Percentiles rank a stretch among this genome's conserved stretches.
Evolutionary conservation across 371 early-diverging fungal genomes (phyloP).

Genomic region (Nematocida minor): DNA sequence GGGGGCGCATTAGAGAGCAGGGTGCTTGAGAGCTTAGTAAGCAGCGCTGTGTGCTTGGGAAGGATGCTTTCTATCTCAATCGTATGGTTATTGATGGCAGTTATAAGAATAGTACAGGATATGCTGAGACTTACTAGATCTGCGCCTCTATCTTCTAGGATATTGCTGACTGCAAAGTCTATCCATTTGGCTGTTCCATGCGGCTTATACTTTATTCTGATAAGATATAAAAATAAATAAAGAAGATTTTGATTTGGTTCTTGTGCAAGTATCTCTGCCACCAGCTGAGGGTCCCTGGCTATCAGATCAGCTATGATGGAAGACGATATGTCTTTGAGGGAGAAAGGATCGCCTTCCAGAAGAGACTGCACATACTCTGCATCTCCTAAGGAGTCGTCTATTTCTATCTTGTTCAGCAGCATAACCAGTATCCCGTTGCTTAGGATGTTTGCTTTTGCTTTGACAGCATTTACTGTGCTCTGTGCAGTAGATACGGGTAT

Average conservation of each 20-base stretch:
- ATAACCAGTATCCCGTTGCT: not conserved
- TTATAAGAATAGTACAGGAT: not conserved
- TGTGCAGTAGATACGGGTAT: not conserved
- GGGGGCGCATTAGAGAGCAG: not conserved
- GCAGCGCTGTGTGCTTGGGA: not conserved
- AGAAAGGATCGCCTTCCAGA: not conserved
- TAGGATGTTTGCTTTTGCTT: too few species aligned
- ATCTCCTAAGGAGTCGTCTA: not conserved
- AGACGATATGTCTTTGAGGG: not conserved
- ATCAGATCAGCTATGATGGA: not conserved
- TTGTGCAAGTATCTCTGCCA: not conserved
- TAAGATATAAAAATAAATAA: not conserved
- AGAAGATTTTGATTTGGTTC: not conserved
- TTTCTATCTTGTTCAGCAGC: not conserved
- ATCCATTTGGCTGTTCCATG: not conserved
- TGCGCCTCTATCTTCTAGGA: not conserved
- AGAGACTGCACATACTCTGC: not conserved
- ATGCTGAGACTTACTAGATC: not conserved
- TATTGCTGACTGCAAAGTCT: not conserved
- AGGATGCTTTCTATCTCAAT: too few species aligned
- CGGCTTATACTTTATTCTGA: not conserved
- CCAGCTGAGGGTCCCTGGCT: not conserved
- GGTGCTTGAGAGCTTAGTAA: not conserved
- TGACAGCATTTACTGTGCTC: not conserved
- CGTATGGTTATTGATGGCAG: too few species aligned